Base-by-base conservation (phyloP, 2,329 filamentous ascomycete genomes). In the Cordyceps javanica region DNA sequence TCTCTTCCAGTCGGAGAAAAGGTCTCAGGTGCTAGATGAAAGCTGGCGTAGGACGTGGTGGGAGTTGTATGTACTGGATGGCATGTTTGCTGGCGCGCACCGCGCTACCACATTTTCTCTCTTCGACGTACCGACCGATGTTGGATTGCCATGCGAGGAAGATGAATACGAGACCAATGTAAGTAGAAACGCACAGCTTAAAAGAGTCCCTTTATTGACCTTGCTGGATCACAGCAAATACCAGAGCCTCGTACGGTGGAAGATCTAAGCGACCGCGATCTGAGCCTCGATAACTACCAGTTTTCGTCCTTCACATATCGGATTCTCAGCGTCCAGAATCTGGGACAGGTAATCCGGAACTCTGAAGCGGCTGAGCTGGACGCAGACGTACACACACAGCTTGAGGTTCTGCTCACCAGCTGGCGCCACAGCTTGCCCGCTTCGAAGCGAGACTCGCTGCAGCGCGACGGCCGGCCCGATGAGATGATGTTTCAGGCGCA, bases 11-110 rank as follows among this genome's bases (percentile, higher is more conserved):
- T 16, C 21, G 1, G 21, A 23, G 14, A 13, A 7, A 13, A 9
- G 42, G 13, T 46, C 32, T 6, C 19, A 13, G 0, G 74, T 89
- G 8, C 67, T 89, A 3, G 87, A 90, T 66, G 90, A 94, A 69
- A 87, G 85, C 68, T 85, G 88, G 79, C 82, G 89, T 19, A 80
- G 90, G 58, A 94, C 89, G 1, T 94, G 89, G 89, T 94, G 90
- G 90, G 88, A 79, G 60, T 63, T 80, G 21, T 90, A 86, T 65
- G 80, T 87, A 10, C 78, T 88, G 10, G 89, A 92, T 68, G 87
- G 86, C 54, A 86, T 92, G 78, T 79, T 92, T 62, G 87, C 88
- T 3, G 88, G 87, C 16, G 55, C 46, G 14, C 46, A 57, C 9
- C 55, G 46, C 19, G 45, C 39, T 1, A 51, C 45, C 9, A 16